Evolutionary conservation across 225 moss, liverwort and hornwort genomes (phyloP).

Genomic region (Asterella californica): DNA sequence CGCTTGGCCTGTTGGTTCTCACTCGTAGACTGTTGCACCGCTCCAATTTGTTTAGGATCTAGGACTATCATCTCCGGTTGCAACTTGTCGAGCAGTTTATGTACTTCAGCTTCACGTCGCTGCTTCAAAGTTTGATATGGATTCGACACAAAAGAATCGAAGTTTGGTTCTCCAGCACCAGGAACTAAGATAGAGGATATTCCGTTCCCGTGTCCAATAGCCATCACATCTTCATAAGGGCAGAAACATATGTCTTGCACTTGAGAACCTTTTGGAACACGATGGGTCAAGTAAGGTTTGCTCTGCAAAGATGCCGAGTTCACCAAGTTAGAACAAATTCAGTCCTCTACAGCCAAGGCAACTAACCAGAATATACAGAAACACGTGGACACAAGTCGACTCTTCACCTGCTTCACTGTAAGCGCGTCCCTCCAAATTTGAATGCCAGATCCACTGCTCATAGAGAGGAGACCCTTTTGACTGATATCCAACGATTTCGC

Average conservation of each 20-base stretch:
- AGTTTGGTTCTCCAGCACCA: constrained; percentile 94
- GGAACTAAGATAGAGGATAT: constrained; percentile 80
- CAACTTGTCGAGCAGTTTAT: constrained; percentile 83
- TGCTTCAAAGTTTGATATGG: constrained; percentile 85
- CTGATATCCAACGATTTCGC: constrained; percentile 71
- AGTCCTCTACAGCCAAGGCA: neutral
- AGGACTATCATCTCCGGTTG: constrained; percentile 83
- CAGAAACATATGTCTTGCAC: constrained; percentile 80
- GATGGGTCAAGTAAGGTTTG: constrained; percentile 80
- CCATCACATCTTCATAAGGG: constrained; percentile 95
- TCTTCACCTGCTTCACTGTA: constrained; percentile 59
- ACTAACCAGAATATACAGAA: neutral
- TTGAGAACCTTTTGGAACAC: constrained; percentile 74
- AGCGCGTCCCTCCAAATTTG: constrained; percentile 95
- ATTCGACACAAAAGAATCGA: constrained; percentile 84
- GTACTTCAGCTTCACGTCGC: constrained; percentile 80
- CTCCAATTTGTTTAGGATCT: constrained; percentile 79
- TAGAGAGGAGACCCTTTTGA: constrained; percentile 72
- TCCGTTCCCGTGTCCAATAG: constrained; percentile 67
- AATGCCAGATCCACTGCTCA: constrained; percentile 83
- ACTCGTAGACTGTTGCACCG: constrained; percentile 45
- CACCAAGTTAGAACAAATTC: neutral
- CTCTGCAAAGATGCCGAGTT: constrained; percentile 33
- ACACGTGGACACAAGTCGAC: neutral
- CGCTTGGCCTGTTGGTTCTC: constrained; percentile 54